Evolutionary conservation across 202 grass and related monocot species (phyloP), one percentile per base, ranked within the genome.

Genomic region (Musa balbisiana): DNA sequence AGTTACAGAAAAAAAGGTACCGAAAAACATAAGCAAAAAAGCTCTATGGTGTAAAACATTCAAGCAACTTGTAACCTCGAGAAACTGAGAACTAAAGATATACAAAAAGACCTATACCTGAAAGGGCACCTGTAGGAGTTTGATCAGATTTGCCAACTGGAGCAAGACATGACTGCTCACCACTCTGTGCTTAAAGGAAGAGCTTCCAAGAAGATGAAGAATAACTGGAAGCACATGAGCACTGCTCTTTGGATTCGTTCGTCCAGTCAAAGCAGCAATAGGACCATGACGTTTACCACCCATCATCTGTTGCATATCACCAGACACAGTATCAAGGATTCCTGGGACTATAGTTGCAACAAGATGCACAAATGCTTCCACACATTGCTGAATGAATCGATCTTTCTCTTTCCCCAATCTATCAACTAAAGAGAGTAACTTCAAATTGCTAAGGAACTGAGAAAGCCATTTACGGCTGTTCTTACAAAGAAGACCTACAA

Each of bases 201-300:
- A 81, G 77, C 94, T 98, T 63, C 94, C 88, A 79, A 98, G 88
- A 84, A 98, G 86, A 86, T 98, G 94, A 83, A 98, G 84, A 49
- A 98, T 89, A 51, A 98, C 84, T 49, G 91, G 94, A 73, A 98
- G 93, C 81, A 94, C 68, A 88, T 98, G 87, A 69, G 89, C 84
- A 54, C 83, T 92, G 81, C 83, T 88, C 71, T 92, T 98, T 76
- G 88, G 87, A 82, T 94, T 92, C 81, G 80, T 73, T 43, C 92
- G 77, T 62, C 86, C 90, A 69, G 86, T 78, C 55, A 98, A 81
- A 82, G 82, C 76, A 78, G 79, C 81, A 80, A 81, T 77, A 17
- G 88, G 67, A 52, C 90, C 89, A 89, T 92, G 93, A 50, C 94
- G 91, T 82, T 91, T 98, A 75, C 90, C 91, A 79, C 81, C 81